phyloP scores from a whole-genome alignment of 192 early-diverging fungal genomes.

The Paraglomus brasilianum region DNA sequence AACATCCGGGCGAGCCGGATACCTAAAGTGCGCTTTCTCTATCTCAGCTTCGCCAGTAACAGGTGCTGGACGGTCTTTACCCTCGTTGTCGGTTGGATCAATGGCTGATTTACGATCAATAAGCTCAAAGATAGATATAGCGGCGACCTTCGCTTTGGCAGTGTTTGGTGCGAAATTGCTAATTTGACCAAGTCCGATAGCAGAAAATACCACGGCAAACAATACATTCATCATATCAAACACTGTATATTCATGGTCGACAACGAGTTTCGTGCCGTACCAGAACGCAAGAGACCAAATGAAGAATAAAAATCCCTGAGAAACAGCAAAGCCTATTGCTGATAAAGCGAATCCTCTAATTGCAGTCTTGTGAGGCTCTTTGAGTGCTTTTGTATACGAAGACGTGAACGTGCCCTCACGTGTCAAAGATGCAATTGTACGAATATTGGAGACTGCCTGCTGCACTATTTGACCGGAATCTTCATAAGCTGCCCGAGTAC shows the following conservation, averaged over 20 bases:
- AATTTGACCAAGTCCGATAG: slow-evolving; percentile 61
- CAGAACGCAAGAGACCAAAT: slow-evolving; percentile 73
- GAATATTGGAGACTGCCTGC: slow-evolving; percentile 83
- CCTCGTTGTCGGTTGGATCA: slow-evolving; percentile 49
- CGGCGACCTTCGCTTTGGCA: slow-evolving; percentile 77
- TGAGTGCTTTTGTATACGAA: slow-evolving; percentile 60
- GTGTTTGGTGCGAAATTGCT: slow-evolving; percentile 66
- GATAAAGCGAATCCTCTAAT: slow-evolving; percentile 61
- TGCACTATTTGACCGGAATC: slow-evolving; percentile 76
- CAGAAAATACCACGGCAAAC: slow-evolving; percentile 75
- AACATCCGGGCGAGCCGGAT: slow-evolving; percentile 62
- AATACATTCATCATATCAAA: slow-evolving; percentile 65
- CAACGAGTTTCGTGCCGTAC: slow-evolving; percentile 61
- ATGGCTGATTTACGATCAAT: slow-evolving; percentile 72
- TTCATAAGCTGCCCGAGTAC: slow-evolving; percentile 75
- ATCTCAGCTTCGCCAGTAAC: slow-evolving; percentile 41
- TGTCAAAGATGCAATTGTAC: slow-evolving; percentile 81
- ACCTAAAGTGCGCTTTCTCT: slow-evolving; percentile 51
- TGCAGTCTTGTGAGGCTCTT: slow-evolving; percentile 67
- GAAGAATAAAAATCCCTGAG: slow-evolving; percentile 69
- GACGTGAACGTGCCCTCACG: slow-evolving; percentile 69
- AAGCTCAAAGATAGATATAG: slow-evolving; percentile 66
- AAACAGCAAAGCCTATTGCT: slow-evolving; percentile 73
- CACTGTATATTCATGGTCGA: slow-evolving; percentile 46
- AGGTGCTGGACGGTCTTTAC: slow-evolving; percentile 29